These are phyloP conservation scores for Rubia tinctorum DNA, from an alignment of 305 asterid genomes.

Conservation along the genomic window DNA sequence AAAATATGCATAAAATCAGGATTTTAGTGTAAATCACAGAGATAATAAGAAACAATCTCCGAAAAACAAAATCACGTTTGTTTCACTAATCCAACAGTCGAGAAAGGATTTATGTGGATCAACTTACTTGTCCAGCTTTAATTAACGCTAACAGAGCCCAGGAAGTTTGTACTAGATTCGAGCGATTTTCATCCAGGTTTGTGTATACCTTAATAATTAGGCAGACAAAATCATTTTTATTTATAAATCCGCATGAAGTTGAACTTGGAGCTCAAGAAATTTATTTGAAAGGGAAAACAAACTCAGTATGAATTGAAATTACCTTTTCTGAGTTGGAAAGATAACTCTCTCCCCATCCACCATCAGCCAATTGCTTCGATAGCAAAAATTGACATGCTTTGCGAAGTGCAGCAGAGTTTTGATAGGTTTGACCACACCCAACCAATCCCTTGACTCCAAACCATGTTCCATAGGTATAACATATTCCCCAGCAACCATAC, in stretches of 20 bases:
- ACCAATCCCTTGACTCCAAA: slow-evolving; percentile 49
- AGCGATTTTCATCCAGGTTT: slow-evolving; percentile 32
- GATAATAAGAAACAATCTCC: too few species aligned
- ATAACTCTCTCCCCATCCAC: slow-evolving; percentile 76
- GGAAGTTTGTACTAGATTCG: slow-evolving; percentile 56
- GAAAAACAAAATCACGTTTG: too few species aligned
- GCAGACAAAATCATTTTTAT: too few species aligned
- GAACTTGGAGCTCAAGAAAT: too few species aligned
- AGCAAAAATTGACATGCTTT: slow-evolving; percentile 43
- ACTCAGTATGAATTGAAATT: background rate
- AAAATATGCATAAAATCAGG: too few species aligned
- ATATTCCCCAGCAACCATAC: slow-evolving; percentile 63
- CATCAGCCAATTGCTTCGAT: slow-evolving; percentile 45
- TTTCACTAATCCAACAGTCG: too few species aligned
- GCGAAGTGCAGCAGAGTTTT: slow-evolving; percentile 26
- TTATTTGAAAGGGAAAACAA: background rate
- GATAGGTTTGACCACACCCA: slow-evolving; percentile 38
- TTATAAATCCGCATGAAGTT: too few species aligned
- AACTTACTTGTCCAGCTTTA: slow-evolving; percentile 49
- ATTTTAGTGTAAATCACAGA: too few species aligned
- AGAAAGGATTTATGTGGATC: background rate
- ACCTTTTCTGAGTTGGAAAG: slow-evolving; percentile 49
- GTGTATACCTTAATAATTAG: slow-evolving; percentile 32
- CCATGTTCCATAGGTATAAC: slow-evolving; percentile 52
- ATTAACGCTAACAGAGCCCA: slow-evolving; percentile 56